Evolutionary conservation across 495 filamentous ascomycete genomes (phyloP).

Genomic region (Lophiostoma macrostomum): DNA sequence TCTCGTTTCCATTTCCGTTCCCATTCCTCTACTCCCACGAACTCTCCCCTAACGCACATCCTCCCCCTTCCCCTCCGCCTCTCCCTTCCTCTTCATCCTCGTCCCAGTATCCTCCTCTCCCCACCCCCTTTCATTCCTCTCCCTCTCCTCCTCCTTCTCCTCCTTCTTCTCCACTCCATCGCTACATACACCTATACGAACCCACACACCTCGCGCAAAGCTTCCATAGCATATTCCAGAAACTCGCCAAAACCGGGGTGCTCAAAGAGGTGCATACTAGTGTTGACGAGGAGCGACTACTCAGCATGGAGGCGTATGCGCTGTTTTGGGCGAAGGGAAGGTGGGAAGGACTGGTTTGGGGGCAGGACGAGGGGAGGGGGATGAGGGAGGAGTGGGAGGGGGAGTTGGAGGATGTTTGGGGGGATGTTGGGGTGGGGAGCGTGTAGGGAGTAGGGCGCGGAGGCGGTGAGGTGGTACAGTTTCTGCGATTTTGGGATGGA

Average conservation of each 20-base stretch:
- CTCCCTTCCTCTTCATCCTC: not conserved
- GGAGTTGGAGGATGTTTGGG: no score
- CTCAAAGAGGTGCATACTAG: no score
- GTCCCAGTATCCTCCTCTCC: not conserved
- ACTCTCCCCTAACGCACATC: no score
- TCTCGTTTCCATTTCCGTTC: no score
- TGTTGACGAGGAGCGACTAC: no score
- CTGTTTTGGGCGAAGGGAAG: not conserved
- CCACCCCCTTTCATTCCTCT: no score
- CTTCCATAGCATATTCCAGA: no score
- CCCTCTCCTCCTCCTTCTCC: not conserved
- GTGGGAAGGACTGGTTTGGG: not conserved
- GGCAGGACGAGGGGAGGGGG: not conserved
- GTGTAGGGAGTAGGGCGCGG: not conserved
- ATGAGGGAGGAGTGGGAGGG: no score
- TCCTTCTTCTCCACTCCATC: not conserved
- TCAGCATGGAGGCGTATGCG: conserved; percentile 1
- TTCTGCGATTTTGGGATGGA: no score
- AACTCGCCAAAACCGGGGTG: no score
- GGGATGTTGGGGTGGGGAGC: not conserved
- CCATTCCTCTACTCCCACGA: no score
- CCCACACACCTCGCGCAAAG: not conserved
- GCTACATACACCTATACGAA: conserved; percentile 7
- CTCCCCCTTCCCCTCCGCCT: no score
- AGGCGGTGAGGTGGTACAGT: not conserved